Evolutionary conservation across 176 grass and related monocot genomes (phyloP), one percentile per base, ranked within the genome.

Genomic region (Carex littledalei): DNA sequence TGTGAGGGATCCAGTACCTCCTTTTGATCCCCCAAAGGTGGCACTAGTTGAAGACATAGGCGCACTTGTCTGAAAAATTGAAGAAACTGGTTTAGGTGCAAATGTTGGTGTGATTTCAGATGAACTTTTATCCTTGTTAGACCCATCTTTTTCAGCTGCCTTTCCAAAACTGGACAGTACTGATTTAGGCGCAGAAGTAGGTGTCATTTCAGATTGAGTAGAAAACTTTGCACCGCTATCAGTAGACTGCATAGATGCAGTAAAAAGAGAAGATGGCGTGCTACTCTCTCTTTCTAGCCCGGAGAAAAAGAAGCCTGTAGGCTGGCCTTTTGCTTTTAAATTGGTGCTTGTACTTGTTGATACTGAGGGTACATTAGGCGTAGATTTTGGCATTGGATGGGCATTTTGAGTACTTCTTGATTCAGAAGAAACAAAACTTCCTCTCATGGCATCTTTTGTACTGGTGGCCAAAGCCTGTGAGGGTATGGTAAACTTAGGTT

Each of bases 401-500:
- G 41, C 69, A 73, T 73, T 45, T 45, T 69, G 86, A 49, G 78
- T 83, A 88, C 68, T 13, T 68, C n/a, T 61, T 70, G 80, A 47
- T 88, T 47, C 84, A 53, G 89, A 81, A 68, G 89, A 85, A 81
- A 50, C 85, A 66, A 71, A 71, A 50, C 50, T 87, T 66, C 87
- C 92, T 67, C 55, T 81, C 32, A 68, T 61, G 87, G 72, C 84
- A 81, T 64, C 91, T 45, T 86, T 83, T 6, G 86, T 66, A 72
- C 81, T 78, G 75, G 66, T 89, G 67, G 78, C 89, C 35, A 78
- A 47, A 67, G 76, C 39, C 9, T 78, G 69, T 76, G 88, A 92
- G 74, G 92, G 74, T 63, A 88, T 39, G 21, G 10, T 62, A 22
- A 83, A 64, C 63, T 88, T 88, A 86, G 91, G 86, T 83, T 86